Base-by-base conservation (phyloP, 2,329 filamentous ascomycete species). In the Onygenales sp. region DNA sequence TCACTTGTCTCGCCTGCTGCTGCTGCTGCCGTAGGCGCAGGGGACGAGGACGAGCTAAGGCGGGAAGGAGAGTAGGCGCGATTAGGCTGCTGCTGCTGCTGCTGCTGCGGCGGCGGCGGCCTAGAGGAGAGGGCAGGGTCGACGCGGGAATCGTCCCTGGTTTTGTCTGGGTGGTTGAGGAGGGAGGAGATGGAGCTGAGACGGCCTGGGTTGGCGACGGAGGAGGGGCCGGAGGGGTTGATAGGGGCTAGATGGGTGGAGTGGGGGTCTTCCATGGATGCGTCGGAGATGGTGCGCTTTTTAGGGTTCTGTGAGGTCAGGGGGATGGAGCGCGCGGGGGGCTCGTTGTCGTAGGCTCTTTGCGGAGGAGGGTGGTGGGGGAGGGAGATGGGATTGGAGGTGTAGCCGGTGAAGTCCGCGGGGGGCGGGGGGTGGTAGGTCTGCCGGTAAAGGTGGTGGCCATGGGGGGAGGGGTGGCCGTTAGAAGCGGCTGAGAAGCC, bases 101-200 rank as follows among this genome's bases (percentile, higher is more conserved):
- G 63, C 52, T 61, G 69, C 51, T 63, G 64, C 43, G 61, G 64
- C 38, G 14, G 44, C 13, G 48, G 41, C 11, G 35, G 32, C 38
- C 69, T 55, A 11, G 64, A 59, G 14, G 65, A 60, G 14, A 73
- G 64, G 9, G 69, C 66, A 9, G 71, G 68, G 43, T 76, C 74
- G 48, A 75, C 61, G 11, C 67, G 72, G 51, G 69, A 64, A 27
- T 53, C 42, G 46, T 54, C 42, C 5, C 41, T 42, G 41, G 52
- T n/a, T 38, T 58, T 52, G 49, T 64, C 36, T 82, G 82, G 58
- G 36, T 82, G 82, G 58, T 89, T 90, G 10, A 91, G 71, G 44
- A 90, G 85, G 5, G 86, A 87, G 59, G 84, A 87, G 57, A 90
- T 90, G 2, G 85, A 88, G 14, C 84, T 87, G 3, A 89, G 70